phyloP scores from a whole-genome alignment of 768 basidiomycete genomes.

The Amanita brunnescens region DNA sequence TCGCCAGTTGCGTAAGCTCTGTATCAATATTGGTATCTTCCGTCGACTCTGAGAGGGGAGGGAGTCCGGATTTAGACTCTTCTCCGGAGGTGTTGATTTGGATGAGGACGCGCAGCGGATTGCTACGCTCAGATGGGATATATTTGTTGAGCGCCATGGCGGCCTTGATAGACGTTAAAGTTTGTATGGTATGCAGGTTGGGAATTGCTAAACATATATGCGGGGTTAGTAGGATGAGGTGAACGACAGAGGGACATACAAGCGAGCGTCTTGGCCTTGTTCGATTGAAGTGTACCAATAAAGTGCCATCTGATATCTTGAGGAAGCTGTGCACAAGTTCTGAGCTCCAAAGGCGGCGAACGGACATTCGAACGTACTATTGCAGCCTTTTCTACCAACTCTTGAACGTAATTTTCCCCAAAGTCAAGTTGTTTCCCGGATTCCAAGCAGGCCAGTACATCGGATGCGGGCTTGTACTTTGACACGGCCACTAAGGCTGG shows the following conservation, averaged over 20 bases:
- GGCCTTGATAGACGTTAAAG: constrained; percentile 71
- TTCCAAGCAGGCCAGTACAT: constrained; percentile 77
- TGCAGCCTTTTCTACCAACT: constrained; percentile 79
- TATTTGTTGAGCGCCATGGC: constrained; percentile 75
- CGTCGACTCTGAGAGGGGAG: constrained; percentile 33
- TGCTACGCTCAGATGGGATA: constrained; percentile 43
- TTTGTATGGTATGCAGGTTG: constrained; percentile 83
- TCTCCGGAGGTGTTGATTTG: constrained; percentile 98
- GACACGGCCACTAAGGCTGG: constrained; percentile 77
- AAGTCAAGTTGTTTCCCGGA: constrained; percentile 75
- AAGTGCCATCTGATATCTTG: constrained; percentile 92
- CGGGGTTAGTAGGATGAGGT: background rate
- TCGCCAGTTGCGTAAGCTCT: constrained; percentile 60
- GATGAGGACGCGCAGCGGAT: constrained; percentile 72
- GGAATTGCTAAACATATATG: constrained; percentile 63
- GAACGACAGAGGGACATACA: constrained; percentile 34
- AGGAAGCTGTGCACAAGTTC: constrained; percentile 53
- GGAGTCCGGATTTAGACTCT: constrained; percentile 78
- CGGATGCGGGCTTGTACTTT: constrained; percentile 84
- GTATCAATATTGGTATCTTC: constrained; percentile 21
- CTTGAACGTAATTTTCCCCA: constrained; percentile 97
- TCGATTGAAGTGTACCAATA: constrained; percentile 88
- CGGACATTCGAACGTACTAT: constrained; percentile 33
- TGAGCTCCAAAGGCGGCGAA: background rate
- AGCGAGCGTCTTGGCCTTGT: constrained; percentile 87